These are phyloP conservation scores for Orbilia ellipsospora DNA, from an alignment of 2,329 filamentous ascomycete genomes.

Conservation along the genomic window DNA sequence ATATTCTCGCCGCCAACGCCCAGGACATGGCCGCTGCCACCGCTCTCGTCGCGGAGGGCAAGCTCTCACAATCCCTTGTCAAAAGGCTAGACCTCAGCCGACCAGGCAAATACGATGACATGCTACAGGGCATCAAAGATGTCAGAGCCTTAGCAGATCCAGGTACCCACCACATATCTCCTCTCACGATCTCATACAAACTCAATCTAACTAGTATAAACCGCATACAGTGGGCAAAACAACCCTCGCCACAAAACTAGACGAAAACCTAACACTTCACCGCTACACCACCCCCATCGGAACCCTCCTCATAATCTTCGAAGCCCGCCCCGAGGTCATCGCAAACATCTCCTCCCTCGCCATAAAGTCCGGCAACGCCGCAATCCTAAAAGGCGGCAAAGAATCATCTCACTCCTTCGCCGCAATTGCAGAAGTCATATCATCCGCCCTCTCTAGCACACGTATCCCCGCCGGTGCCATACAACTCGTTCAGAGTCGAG, in stretches of 20 bases:
- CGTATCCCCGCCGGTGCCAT: conserved; percentile 85
- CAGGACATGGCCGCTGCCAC: conserved; percentile 80
- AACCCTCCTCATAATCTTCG: conserved; percentile 97
- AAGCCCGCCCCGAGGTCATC: conserved; percentile 96
- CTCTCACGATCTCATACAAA: conserved; percentile 36
- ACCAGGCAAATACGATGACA: conserved; percentile 94
- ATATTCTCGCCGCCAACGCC: conserved; percentile 87
- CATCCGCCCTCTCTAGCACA: conserved; percentile 76
- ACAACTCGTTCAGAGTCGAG: conserved; percentile 92
- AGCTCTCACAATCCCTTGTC: conserved; percentile 79
- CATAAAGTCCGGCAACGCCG: conserved; percentile 96
- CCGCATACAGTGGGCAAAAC: conserved; percentile 77
- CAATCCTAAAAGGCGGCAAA: conserved; percentile 95
- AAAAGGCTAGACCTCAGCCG: conserved; percentile 87
- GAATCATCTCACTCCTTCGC: conserved; percentile 96
- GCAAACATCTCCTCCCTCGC: conserved; percentile 96
- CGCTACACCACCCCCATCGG: conserved; percentile 94
- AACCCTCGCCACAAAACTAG: conserved; percentile 83
- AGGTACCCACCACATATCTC: conserved; percentile 66
- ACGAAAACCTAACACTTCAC: conserved; percentile 85
- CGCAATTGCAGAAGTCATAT: conserved; percentile 87
- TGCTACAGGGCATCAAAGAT: conserved; percentile 93
- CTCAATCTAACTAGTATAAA: not conserved
- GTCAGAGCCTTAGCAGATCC: conserved; percentile 87
- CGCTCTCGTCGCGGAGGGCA: conserved; percentile 77